Evolutionary conservation across 441 rosid species (phyloP).

Genomic region (Adansonia madagascariensis): DNA sequence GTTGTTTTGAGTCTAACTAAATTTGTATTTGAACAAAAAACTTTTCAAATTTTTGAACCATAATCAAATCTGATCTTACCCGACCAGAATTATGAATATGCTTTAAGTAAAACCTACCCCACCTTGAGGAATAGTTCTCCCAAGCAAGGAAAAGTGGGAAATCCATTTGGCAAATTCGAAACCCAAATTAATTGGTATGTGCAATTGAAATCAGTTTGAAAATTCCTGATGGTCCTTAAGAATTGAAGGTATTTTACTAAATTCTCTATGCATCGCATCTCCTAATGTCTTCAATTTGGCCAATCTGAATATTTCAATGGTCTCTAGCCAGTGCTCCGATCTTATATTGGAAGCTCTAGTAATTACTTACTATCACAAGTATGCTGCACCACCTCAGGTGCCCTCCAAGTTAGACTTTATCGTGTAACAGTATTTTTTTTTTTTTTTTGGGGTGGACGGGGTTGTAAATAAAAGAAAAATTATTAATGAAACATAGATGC

Average conservation of each 20-base stretch:
- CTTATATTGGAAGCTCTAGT: not conserved
- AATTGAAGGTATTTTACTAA: no score
- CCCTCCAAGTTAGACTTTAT: not conserved
- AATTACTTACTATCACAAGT: not conserved
- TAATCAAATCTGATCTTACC: no score
- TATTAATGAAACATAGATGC: no score
- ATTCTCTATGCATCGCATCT: not conserved
- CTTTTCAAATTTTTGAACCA: no score
- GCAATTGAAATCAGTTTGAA: not conserved
- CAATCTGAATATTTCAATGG: conserved; percentile 11
- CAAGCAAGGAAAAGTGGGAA: not conserved
- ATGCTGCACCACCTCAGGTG: not conserved
- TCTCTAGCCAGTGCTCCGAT: not conserved
- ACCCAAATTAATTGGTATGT: not conserved
- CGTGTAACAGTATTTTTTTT: not conserved
- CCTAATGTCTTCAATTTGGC: conserved; percentile 1
- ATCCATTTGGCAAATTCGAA: not conserved
- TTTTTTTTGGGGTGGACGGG: no score
- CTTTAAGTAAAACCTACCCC: not conserved
- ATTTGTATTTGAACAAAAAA: no score
- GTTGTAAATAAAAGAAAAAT: no score
- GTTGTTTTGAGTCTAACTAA: no score
- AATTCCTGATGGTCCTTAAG: not conserved
- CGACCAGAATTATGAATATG: no score
- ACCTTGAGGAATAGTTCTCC: not conserved